phyloP scores from a whole-genome alignment of 202 grass and related monocot genomes.

The Hordeum pubiflorum region DNA sequence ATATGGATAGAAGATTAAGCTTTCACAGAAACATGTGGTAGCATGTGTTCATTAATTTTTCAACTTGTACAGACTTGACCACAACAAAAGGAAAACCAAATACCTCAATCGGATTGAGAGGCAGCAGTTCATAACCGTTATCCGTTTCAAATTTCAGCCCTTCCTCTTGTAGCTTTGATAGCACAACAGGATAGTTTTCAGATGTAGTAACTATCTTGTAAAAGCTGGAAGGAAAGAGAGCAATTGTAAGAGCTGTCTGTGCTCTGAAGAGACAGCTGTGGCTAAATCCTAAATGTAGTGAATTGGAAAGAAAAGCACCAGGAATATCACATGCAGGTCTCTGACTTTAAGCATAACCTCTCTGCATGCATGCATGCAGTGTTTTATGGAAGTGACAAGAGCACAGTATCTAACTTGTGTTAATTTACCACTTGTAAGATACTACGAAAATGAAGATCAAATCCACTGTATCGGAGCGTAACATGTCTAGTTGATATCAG shows the following conservation, averaged over 20 bases:
- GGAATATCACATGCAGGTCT: not conserved
- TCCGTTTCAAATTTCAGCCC: constrained; percentile 75
- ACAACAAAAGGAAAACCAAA: not conserved
- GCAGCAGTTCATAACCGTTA: constrained; percentile 84
- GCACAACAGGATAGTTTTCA: constrained; percentile 66
- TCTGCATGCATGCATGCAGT: not conserved
- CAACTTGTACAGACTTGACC: not conserved
- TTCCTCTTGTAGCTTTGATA: constrained; percentile 86
- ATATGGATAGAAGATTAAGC: not conserved
- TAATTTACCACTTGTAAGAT: not conserved
- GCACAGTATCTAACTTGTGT: not conserved
- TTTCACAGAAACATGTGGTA: not conserved
- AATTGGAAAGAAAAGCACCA: not conserved
- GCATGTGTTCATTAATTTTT: not conserved
- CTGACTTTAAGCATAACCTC: not conserved
- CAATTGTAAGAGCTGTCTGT: not conserved
- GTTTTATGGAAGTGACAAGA: not conserved
- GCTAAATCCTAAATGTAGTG: constrained; percentile 23
- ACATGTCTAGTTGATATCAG: not conserved
- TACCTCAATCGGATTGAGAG: constrained; percentile 77
- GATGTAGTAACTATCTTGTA: constrained; percentile 94
- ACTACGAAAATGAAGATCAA: not conserved
- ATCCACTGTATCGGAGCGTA: not conserved
- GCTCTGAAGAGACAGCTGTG: not conserved
- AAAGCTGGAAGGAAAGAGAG: constrained; percentile 42